These are phyloP conservation scores for Paraconiothyrium brasiliense DNA, from an alignment of 2,329 filamentous ascomycete genomes.

Conservation along the genomic window DNA sequence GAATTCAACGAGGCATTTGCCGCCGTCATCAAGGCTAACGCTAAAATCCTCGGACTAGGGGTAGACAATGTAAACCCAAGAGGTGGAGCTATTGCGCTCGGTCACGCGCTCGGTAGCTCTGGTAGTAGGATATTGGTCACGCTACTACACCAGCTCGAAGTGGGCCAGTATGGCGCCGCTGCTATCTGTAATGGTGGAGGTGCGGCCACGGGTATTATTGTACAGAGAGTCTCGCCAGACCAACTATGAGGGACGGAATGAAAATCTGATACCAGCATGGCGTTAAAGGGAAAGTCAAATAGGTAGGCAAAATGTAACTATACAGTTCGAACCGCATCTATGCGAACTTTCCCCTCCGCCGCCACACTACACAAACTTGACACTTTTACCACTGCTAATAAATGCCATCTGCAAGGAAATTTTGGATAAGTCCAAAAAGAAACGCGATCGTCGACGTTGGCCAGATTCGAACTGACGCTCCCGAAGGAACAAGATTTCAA, in stretches of 20 bases:
- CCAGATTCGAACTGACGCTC: constrained; percentile 49
- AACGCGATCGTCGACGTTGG: constrained; percentile 38
- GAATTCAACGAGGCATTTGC: constrained; percentile 99
- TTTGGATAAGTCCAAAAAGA: neutral
- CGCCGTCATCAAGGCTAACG: constrained; percentile 92
- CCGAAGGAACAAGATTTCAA: constrained; percentile 51
- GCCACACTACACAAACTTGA: neutral
- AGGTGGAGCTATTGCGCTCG: constrained; percentile 90
- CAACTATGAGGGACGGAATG: constrained; percentile 26
- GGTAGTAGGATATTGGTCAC: constrained; percentile 91
- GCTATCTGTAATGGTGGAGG: constrained; percentile 98
- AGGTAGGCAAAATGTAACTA: constrained; percentile 6
- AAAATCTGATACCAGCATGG: neutral
- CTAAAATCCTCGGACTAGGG: constrained; percentile 86
- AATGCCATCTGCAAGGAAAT: neutral
- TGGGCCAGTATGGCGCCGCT: constrained; percentile 92
- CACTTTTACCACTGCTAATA: no score
- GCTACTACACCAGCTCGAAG: constrained; percentile 87
- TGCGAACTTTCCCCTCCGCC: neutral
- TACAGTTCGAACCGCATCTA: neutral
- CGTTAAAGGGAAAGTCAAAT: neutral
- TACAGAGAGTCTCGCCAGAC: constrained; percentile 72
- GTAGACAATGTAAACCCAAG: constrained; percentile 84
- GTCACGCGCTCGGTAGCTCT: constrained; percentile 92
- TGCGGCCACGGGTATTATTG: constrained; percentile 88